These are phyloP conservation scores for Xerocomus potaroensis DNA, from an alignment of 768 basidiomycete species.

Conservation along the genomic window DNA sequence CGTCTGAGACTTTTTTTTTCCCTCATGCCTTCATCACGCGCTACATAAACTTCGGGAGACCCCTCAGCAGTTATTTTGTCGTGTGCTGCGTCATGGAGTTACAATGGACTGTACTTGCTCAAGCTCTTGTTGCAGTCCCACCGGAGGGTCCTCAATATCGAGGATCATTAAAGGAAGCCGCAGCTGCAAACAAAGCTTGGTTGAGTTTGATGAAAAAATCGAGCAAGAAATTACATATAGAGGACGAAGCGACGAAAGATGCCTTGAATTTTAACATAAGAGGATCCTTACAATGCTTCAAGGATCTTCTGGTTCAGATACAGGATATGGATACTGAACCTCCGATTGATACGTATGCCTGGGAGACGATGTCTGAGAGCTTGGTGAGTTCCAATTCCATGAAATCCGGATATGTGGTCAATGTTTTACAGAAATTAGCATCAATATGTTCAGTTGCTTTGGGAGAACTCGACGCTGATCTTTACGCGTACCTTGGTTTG, in stretches of 20 bases:
- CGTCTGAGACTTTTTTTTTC: slow-evolving; percentile 41
- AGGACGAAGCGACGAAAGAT: slow-evolving; percentile 34
- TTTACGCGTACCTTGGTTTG: slow-evolving; percentile 65
- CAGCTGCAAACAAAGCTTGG: slow-evolving; percentile 84
- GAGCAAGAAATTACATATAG: slow-evolving; percentile 35
- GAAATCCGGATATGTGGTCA: background rate
- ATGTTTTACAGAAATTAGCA: slow-evolving; percentile 65
- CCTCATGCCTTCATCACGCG: slow-evolving; percentile 68
- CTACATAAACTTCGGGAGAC: slow-evolving; percentile 71
- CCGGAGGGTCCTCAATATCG: slow-evolving; percentile 19
- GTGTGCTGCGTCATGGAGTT: slow-evolving; percentile 88
- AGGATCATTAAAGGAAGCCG: slow-evolving; percentile 56
- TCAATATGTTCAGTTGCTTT: slow-evolving; percentile 75
- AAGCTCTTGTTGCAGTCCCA: slow-evolving; percentile 48
- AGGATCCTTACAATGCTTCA: slow-evolving; percentile 71
- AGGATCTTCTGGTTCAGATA: slow-evolving; percentile 72
- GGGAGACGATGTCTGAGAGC: slow-evolving; percentile 91
- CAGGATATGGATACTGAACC: slow-evolving; percentile 81
- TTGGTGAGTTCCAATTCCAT: slow-evolving; percentile 46
- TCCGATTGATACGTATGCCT: slow-evolving; percentile 80
- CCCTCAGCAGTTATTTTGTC: slow-evolving; percentile 81
- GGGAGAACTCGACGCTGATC: slow-evolving; percentile 59
- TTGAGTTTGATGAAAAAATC: slow-evolving; percentile 55
- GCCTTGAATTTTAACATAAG: slow-evolving; percentile 47
- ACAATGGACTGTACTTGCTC: slow-evolving; percentile 81